A percentile compares a stretch with the other conserved stretches of the same genome.
Evolutionary conservation across 2,329 filamentous ascomycete genomes (phyloP).

Genomic region (Fusarium udum): DNA sequence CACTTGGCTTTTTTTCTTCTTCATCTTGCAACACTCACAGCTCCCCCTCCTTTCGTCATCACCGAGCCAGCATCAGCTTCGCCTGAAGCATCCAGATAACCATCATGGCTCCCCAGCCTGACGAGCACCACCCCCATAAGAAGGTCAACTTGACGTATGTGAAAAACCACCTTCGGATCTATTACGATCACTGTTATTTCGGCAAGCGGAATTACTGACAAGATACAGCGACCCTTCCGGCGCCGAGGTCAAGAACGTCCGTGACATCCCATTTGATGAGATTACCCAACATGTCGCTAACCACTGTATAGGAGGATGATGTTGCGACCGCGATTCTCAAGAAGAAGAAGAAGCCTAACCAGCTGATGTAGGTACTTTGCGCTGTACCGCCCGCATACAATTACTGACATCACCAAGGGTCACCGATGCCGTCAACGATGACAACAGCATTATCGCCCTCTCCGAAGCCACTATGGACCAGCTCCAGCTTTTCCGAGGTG

Average conservation of each 20-base stretch:
- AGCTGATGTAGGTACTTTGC: slow-evolving; percentile 78
- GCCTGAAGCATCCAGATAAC: slow-evolving; percentile 41
- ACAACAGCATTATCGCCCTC: slow-evolving; percentile 98
- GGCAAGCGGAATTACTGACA: slow-evolving; percentile 49
- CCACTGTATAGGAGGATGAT: slow-evolving; percentile 76
- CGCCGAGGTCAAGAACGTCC: slow-evolving; percentile 84
- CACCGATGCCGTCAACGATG: slow-evolving; percentile 98
- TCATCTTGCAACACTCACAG: slow-evolving; percentile 18
- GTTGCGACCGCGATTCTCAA: slow-evolving; percentile 96
- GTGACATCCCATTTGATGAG: slow-evolving; percentile 46
- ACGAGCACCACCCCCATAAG: slow-evolving; percentile 66
- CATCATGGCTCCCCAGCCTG: slow-evolving; percentile 77
- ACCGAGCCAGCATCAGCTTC: slow-evolving; percentile 41
- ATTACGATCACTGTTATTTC: neutral
- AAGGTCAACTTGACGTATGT: slow-evolving; percentile 85
- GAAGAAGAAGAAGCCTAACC: slow-evolving; percentile 99
- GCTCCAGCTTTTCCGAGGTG: slow-evolving; percentile 97
- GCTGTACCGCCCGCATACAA: slow-evolving; percentile 5
- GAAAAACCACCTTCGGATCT: neutral
- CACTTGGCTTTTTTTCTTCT: slow-evolving; percentile 31
- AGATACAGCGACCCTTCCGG: slow-evolving; percentile 82
- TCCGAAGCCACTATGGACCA: slow-evolving; percentile 99
- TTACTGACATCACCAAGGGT: slow-evolving; percentile 69
- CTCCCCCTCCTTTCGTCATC: slow-evolving; percentile 40
- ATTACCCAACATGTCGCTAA: slow-evolving; percentile 47